Percentiles rank a stretch among this genome's conserved stretches.
These are phyloP conservation scores for Ophiostoma triangulosporum DNA, from an alignment of 2,329 filamentous ascomycete genomes.

Conservation along the genomic window DNA sequence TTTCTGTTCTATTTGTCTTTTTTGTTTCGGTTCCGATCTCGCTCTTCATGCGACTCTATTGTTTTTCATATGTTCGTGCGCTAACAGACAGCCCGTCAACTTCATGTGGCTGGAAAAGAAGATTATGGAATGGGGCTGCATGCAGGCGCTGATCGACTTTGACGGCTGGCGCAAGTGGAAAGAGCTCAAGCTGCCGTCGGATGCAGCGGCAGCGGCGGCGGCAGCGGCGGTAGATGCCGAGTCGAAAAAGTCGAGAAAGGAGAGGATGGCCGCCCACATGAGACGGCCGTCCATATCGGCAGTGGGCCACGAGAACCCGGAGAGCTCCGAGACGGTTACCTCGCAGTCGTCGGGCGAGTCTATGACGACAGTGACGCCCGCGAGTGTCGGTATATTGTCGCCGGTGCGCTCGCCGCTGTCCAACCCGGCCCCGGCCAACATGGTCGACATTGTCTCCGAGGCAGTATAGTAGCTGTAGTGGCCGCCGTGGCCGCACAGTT, in stretches of 20 bases:
- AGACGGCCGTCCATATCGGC: slow-evolving; percentile 4
- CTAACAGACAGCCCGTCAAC: slow-evolving; percentile 62
- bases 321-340: slow-evolving; percentile 1
- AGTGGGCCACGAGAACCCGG: neutral
- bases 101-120: slow-evolving; percentile 96
- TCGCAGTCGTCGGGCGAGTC: slow-evolving; percentile 4
- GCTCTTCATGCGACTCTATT: no score
- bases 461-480: neutral
- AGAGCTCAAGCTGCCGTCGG: slow-evolving; percentile 34
- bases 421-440: neutral
- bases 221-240: neutral
- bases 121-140: slow-evolving; percentile 98
- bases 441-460: neutral
- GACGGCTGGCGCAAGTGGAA: slow-evolving; percentile 98
- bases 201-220: neutral
- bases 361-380: neutral
- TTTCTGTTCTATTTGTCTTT: neutral
- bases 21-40: no score
- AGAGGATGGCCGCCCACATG: neutral
- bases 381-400: neutral
- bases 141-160: slow-evolving; percentile 97
- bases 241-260: neutral
- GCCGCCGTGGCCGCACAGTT: neutral
- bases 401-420: neutral
- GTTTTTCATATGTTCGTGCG: neutral